A percentile compares a stretch with the other conserved stretches of the same genome.
These are phyloP conservation scores for Termitomyces sp. DNA, from an alignment of 768 basidiomycete genomes.

Conservation along the genomic window DNA sequence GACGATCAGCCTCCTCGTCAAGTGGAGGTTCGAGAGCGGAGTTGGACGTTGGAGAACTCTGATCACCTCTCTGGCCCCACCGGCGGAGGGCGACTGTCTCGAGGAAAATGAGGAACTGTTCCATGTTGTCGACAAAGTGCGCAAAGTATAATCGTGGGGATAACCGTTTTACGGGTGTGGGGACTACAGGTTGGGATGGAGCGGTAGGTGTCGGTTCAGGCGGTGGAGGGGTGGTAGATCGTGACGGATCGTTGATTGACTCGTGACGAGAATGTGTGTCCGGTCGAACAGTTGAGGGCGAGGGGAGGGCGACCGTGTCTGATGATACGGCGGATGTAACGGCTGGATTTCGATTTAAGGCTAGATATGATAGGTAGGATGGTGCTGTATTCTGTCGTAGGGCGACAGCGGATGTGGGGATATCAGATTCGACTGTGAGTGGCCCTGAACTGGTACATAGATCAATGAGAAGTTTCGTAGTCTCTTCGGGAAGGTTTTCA, in stretches of 20 bases:
- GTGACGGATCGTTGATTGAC: conserved; percentile 32
- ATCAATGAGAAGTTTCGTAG: conserved; percentile 88
- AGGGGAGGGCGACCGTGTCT: conserved; percentile 35
- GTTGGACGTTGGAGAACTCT: conserved; percentile 9
- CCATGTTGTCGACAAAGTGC: conserved; percentile 88
- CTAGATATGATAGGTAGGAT: conserved; percentile 80
- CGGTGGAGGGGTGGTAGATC: conserved; percentile 24
- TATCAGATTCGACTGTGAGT: conserved; percentile 38
- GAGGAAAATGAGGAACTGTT: conserved; percentile 81
- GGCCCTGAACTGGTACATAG: conserved; percentile 73
- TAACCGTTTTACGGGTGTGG: conserved; percentile 47
- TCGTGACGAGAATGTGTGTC: conserved; percentile 35
- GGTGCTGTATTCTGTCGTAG: conserved; percentile 34
- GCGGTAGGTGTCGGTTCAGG: conserved; percentile 30
- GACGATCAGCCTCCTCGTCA: conserved; percentile 50
- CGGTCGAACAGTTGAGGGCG: conserved; percentile 42
- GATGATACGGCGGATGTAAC: conserved; percentile 37
- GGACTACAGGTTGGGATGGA: conserved; percentile 13
- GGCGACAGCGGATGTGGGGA: conserved; percentile 19
- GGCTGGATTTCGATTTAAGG: conserved; percentile 56
- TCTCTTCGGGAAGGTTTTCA: conserved; percentile 77
- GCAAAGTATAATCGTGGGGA: conserved; percentile 89
- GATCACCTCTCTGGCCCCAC: conserved; percentile 65
- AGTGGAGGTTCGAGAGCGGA: conserved; percentile 16
- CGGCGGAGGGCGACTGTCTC: conserved; percentile 79